Evolutionary conservation across 352 stramenopile species (phyloP).

Genomic region (Phytopythium litorale): DNA sequence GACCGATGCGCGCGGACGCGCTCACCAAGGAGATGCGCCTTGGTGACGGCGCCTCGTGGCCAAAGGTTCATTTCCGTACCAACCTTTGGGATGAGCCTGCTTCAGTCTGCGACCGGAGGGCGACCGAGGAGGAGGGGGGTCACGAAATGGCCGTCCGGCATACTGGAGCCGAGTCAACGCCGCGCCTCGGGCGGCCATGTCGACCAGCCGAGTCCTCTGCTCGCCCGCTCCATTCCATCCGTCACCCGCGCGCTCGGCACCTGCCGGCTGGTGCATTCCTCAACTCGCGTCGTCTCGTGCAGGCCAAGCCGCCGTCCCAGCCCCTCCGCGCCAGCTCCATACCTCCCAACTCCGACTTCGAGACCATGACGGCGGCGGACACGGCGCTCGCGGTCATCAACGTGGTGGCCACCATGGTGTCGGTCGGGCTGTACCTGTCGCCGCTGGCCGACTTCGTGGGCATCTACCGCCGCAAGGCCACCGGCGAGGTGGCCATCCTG

Average conservation of each 20-base stretch:
- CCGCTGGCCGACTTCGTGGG: slow-evolving; percentile 18
- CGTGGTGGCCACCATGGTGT: slow-evolving; percentile 14
- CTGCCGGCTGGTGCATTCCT: neutral
- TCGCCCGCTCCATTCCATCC: too few relatives aligned
- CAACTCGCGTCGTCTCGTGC: slow-evolving; percentile 1
- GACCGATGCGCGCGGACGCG: neutral
- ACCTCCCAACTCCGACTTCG: neutral
- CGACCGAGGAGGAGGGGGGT: neutral
- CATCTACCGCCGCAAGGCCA: slow-evolving; percentile 18
- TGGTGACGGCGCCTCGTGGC: neutral
- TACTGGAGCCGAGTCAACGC: neutral
- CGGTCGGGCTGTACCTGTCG: slow-evolving; percentile 18
- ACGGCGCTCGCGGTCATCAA: slow-evolving; percentile 20
- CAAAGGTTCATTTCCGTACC: neutral
- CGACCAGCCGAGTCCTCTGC: neutral
- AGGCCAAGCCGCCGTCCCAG: neutral
- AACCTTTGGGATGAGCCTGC: neutral
- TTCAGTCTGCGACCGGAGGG: neutral
- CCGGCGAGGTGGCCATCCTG: slow-evolving; percentile 33
- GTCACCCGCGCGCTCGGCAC: neutral
- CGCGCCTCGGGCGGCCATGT: neutral
- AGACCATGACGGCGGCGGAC: neutral
- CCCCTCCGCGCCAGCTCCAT: neutral
- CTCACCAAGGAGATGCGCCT: neutral
- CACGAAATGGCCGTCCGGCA: neutral